Conservation (phyloP, 2,329 filamentous ascomycete genomes). For the Lasiodiplodia citricola region DNA sequence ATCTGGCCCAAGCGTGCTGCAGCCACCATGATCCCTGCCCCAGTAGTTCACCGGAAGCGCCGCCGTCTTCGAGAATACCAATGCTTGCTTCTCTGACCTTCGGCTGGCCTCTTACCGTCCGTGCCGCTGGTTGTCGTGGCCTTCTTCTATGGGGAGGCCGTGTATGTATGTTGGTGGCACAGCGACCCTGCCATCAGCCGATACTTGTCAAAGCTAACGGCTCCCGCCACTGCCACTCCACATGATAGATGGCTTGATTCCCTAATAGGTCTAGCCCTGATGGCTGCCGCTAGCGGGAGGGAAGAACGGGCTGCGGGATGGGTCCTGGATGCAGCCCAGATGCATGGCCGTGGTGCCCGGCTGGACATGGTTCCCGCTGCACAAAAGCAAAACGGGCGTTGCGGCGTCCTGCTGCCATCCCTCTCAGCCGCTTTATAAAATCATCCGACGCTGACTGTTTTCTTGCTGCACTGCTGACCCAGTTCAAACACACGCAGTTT, state of each 20-base stretch:
- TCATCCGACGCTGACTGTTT: not conserved
- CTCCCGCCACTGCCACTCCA: not conserved
- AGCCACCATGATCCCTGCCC: constrained; percentile 14
- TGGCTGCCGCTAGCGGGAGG: constrained; percentile 2
- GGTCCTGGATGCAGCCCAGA: not conserved
- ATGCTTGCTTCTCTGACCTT: too few species aligned
- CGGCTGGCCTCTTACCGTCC: too few species aligned
- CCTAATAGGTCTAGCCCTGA: not conserved
- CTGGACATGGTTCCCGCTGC: constrained; percentile 18
- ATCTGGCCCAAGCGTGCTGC: constrained; percentile 18
- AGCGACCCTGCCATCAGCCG: not conserved
- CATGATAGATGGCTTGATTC: not conserved
- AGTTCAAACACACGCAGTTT: not conserved
- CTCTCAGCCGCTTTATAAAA: constrained; percentile 7
- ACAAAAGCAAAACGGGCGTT: not conserved
- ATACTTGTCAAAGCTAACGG: not conserved
- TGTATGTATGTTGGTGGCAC: constrained; percentile 17
- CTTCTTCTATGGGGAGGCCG: not conserved
- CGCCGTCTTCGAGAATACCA: not conserved
- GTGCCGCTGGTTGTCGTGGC: not conserved
- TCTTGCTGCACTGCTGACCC: constrained; percentile 1
- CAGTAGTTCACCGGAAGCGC: not conserved
- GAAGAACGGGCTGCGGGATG: constrained; percentile 9
- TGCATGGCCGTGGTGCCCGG: not conserved
- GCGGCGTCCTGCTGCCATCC: not conserved